A percentile compares a stretch with the other conserved stretches of the same genome.
Evolutionary conservation across 805 yeast genomes (phyloP).

Genomic region (Priceomyces haplophilus): DNA sequence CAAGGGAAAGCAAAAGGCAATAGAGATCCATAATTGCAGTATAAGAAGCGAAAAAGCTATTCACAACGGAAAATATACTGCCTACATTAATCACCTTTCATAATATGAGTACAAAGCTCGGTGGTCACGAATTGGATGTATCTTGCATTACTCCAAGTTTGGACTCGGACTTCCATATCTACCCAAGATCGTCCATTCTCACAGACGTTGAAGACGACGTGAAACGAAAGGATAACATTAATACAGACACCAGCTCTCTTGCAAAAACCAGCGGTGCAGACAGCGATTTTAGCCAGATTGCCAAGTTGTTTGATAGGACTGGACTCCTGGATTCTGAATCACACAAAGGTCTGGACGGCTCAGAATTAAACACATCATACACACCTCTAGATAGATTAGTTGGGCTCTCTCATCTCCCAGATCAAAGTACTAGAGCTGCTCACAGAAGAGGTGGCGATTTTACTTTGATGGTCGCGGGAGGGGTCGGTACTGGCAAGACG

Average conservation of each 20-base stretch:
- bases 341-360: neutral
- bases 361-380: neutral
- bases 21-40: neutral
- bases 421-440: slow-evolving; percentile 23
- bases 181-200: slow-evolving; percentile 1
- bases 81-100: neutral
- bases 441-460: slow-evolving; percentile 31
- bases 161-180: neutral
- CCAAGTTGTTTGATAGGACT: neutral
- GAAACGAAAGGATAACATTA: neutral
- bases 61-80: neutral
- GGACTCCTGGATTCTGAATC: neutral
- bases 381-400: slow-evolving; percentile 3
- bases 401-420: slow-evolving; percentile 28
- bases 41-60: neutral
- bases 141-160: neutral
- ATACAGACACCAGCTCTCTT: no score
- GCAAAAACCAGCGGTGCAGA: neutral
- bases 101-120: neutral
- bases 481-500: slow-evolving; percentile 55
- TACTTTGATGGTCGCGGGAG: slow-evolving; percentile 39
- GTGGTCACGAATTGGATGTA: neutral
- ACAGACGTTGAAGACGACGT: neutral
- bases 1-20: neutral
- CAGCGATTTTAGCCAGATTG: neutral